Evolutionary conservation across 768 basidiomycete species (phyloP).

Genomic region (Termitomyces sp.): DNA sequence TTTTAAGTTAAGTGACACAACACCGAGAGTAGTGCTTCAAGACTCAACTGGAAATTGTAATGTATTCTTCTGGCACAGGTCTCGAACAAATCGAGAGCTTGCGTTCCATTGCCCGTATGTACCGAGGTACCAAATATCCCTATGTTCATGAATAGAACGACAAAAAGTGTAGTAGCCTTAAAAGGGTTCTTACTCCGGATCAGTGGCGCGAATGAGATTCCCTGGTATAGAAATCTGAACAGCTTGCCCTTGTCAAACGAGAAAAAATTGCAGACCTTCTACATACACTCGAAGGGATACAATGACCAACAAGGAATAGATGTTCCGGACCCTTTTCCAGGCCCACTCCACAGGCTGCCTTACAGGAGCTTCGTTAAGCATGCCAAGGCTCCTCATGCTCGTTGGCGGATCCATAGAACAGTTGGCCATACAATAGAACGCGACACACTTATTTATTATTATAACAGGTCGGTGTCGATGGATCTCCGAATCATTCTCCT

Average conservation of each 20-base stretch:
- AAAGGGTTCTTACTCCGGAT: slow-evolving; percentile 5
- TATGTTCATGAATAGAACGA: background rate
- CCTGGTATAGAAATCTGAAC: background rate
- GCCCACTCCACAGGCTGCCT: background rate
- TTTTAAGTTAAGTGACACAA: background rate
- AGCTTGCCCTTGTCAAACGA: background rate
- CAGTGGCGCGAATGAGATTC: slow-evolving; percentile 6
- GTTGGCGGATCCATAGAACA: background rate
- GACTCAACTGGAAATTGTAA: background rate
- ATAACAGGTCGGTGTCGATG: background rate
- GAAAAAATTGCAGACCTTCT: background rate
- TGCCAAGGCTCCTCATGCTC: background rate
- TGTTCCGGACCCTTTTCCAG: background rate
- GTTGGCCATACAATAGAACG: background rate
- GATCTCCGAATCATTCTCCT: background rate
- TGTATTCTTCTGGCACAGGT: background rate
- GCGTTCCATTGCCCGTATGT: background rate
- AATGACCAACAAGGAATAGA: background rate
- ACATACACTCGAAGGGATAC: background rate
- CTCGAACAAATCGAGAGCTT: background rate
- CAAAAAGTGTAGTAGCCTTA: background rate
- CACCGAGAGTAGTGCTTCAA: background rate
- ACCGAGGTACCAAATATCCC: slow-evolving; percentile 5
- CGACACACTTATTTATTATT: background rate
- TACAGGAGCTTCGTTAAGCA: background rate